These are phyloP conservation scores for Colletotrichum limetticola DNA, from an alignment of 2,329 filamentous ascomycete species.

Conservation along the genomic window DNA sequence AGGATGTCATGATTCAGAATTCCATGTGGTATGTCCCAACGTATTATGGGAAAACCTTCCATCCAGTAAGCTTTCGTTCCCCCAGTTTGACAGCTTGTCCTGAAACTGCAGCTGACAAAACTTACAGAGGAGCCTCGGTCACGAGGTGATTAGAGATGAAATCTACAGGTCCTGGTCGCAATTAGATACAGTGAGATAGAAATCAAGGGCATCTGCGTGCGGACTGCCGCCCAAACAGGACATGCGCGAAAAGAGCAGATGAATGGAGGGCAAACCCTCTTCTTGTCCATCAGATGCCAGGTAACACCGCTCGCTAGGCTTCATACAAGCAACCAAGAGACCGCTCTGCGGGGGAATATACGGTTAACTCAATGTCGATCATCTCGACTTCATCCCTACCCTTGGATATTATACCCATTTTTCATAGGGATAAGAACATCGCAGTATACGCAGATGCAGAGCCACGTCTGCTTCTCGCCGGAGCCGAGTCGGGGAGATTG, in stretches of 20 bases:
- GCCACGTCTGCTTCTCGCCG: not conserved
- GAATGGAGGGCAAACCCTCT: not conserved
- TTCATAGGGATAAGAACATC: not conserved
- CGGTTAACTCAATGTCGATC: not conserved
- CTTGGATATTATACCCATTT: not conserved
- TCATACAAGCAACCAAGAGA: not conserved
- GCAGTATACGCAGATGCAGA: not conserved
- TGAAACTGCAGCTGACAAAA: slow-evolving; percentile 23
- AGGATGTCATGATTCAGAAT: slow-evolving; percentile 41
- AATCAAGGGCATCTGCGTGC: not conserved
- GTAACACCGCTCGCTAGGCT: not conserved
- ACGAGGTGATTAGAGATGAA: slow-evolving; percentile 35
- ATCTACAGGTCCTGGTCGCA: slow-evolving; percentile 31
- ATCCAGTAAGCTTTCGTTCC: slow-evolving; percentile 47
- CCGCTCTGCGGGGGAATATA: not conserved
- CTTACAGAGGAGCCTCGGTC: slow-evolving; percentile 30
- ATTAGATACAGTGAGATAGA: not conserved
- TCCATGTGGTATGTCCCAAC: slow-evolving; percentile 60
- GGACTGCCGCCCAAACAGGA: not conserved
- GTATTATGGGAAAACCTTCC: slow-evolving; percentile 58
- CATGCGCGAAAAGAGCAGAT: not conserved
- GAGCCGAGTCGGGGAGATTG: slow-evolving; percentile 3
- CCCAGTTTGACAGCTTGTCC: not conserved
- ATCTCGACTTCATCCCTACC: not conserved
- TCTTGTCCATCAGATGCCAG: not conserved